Evolutionary conservation across 2,329 filamentous ascomycete genomes (phyloP), one percentile per base, ranked within the genome.

Genomic region (Grosmannia huntii): DNA sequence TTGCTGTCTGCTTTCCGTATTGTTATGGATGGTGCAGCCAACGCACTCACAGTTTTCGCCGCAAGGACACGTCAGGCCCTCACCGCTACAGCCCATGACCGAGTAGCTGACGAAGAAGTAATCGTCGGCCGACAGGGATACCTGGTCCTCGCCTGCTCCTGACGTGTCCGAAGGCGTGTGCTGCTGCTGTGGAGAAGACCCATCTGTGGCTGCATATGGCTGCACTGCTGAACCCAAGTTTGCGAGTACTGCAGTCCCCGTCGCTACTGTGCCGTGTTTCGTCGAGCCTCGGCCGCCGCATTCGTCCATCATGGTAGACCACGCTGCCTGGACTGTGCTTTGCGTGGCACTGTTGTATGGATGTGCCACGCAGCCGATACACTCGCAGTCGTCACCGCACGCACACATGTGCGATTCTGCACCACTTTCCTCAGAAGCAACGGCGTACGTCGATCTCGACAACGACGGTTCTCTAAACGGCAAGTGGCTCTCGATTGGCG

Each of bases 21-120:
- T 57, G 63, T 87, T 87, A 85, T 14, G 85, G 83, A 66, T 87
- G 5, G 82, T 76, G 66, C 85, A 89, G 12, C 84, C 85, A 41
- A 87, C 72, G 65, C 85, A 89, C 63, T 83, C 77, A 63, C 85
- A 89, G 31, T 73, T 73, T 57, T 84, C 80, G 23, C 85, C 85
- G 65, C 85, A 89, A 53, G 75, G 74, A 64, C 85, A 89, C 27
- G 58, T 61, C 50, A 59, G 21, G 3, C 59, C 62, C 27, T 63
- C 62, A 52, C 64, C 63, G 33, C 60, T 57, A 27, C 74, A 56
- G 25, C 55, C 55, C 52, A 61, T 49, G 12, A 59, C 46, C 41
- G 62, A 57, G 60, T 66, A 61, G 61, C 56, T 77, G 59, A 84
- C 80, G 63, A 84, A 84, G 65, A 83, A 76, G 69, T 79, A 84